Evolutionary conservation across 257 asterid genomes (phyloP).

Genomic region (Lantana camara): DNA sequence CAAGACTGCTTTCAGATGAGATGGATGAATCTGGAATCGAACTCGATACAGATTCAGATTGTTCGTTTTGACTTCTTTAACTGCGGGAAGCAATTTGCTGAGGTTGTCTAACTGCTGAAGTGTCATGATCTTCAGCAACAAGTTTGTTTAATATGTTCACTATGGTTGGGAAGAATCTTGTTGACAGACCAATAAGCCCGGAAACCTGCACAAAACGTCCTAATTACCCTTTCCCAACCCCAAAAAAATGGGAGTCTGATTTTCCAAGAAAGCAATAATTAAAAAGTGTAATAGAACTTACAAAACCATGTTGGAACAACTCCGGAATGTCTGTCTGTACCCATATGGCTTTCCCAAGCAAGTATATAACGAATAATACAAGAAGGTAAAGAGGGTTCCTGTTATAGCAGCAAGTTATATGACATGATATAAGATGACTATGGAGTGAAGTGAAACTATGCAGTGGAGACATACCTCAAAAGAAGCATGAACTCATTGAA

Average conservation of each 20-base stretch:
- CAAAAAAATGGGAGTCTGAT: not conserved
- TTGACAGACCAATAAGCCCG: conserved; percentile 45
- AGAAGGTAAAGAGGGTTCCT: conserved; percentile 70
- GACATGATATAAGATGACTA: not conserved
- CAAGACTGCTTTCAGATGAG: conserved; percentile 32
- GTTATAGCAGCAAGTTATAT: conserved; percentile 22
- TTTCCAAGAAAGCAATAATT: too few species aligned
- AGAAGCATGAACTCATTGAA: conserved; percentile 71
- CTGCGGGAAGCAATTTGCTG: conserved; percentile 32
- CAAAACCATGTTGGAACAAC: conserved; percentile 49
- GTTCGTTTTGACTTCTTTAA: conserved; percentile 28
- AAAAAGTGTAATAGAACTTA: conserved; percentile 34
- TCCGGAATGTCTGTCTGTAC: conserved; percentile 53
- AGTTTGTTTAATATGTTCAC: conserved; percentile 46
- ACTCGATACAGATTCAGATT: conserved; percentile 26
- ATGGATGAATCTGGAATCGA: conserved; percentile 41
- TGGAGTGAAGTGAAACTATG: too few species aligned
- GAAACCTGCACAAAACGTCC: conserved; percentile 37
- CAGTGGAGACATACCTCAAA: conserved; percentile 44
- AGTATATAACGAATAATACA: conserved; percentile 40
- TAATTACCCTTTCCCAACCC: not conserved
- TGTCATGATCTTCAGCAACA: conserved; percentile 30
- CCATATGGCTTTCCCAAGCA: conserved; percentile 61
- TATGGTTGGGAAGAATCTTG: conserved; percentile 51
- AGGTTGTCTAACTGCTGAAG: conserved; percentile 21